Base-by-base conservation (phyloP, 345 rosid species). In the Theobroma cacao region DNA sequence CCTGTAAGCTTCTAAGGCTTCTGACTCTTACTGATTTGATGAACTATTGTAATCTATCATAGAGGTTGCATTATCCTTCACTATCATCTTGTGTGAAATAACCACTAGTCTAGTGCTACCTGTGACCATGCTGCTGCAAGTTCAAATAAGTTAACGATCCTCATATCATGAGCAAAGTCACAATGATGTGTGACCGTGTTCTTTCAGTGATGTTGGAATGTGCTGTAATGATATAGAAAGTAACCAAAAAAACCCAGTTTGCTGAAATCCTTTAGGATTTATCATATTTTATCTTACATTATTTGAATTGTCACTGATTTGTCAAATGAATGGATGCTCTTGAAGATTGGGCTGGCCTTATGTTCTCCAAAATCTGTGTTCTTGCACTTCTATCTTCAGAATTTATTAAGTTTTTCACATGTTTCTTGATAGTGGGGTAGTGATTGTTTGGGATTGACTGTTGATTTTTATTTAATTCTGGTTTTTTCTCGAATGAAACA, bases 1-100 rank as follows among this genome's bases (percentile, higher is more conserved):
- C 99, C 99, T 17, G 99, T 97, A 92, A 91, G 98, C 77, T 38
- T 81, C 75, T 65, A 66, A 50, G 41, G 50, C 78, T 43, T 65
- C 36, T 41, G 14, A 56, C 72, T 36, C 40, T 55, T 78, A 20
- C 75, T 70, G 30, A 61, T 18, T 60, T 20, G 6, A 58, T 61
- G 52, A 31, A 18, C 45, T 20, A 38, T 31, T 75, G 52, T 64
- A 52, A 65, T 30, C 14, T 15, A 41, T 48, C 8, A 20, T 48
- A 18, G 5, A 4, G 41, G n/a, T 17, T 50, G 30, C 43, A 52
- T 47, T 50, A 18, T 31, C 60, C 43, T 70, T 30, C 31, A 8
- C 36, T 17, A 31, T 31, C 18, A 22, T 9, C 43, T 48, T 0
- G 11, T 67, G 30, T 70, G 74, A 48, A 17, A 20, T 48, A 48